Percentiles rank a stretch among this genome's conserved stretches.
These are phyloP conservation scores for Backusella australiensis DNA, from an alignment of 192 early-diverging fungal genomes.

Conservation along the genomic window DNA sequence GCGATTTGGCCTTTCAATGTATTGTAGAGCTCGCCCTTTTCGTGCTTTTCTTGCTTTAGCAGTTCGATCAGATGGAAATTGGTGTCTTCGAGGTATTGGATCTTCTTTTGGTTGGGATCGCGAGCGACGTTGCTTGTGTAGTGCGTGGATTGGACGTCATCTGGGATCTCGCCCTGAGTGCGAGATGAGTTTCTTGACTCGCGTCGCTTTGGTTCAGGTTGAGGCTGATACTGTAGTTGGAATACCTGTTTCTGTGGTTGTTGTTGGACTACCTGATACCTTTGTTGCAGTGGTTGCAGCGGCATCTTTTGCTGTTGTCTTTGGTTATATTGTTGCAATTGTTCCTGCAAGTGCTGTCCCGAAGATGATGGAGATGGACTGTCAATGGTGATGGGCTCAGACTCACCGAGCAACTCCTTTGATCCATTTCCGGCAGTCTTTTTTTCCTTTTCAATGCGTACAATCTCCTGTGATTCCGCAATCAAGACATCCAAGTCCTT, in stretches of 20 bases:
- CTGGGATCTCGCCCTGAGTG: neutral
- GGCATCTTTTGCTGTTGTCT: neutral
- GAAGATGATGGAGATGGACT: neutral
- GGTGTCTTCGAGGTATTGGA: neutral
- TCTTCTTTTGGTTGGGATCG: neutral
- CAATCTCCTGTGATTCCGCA: neutral
- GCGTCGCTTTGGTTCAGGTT: neutral
- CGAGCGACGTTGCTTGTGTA: neutral
- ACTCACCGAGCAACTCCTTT: neutral
- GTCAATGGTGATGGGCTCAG: neutral
- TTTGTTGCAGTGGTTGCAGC: neutral
- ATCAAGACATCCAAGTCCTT: neutral
- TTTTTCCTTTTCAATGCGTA: neutral
- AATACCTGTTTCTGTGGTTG: neutral
- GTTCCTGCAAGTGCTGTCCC: neutral
- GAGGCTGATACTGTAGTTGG: neutral
- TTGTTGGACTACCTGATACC: neutral
- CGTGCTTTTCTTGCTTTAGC: neutral
- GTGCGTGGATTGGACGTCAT: neutral
- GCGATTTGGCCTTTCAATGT: neutral
- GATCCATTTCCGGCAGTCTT: neutral
- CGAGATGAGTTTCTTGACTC: neutral
- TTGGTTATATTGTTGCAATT: neutral
- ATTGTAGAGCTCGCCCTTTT: neutral
- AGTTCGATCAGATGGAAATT: neutral